Evolutionary conservation across 108 stramenopile species (phyloP).

Genomic region (Epithemia pelagica): DNA sequence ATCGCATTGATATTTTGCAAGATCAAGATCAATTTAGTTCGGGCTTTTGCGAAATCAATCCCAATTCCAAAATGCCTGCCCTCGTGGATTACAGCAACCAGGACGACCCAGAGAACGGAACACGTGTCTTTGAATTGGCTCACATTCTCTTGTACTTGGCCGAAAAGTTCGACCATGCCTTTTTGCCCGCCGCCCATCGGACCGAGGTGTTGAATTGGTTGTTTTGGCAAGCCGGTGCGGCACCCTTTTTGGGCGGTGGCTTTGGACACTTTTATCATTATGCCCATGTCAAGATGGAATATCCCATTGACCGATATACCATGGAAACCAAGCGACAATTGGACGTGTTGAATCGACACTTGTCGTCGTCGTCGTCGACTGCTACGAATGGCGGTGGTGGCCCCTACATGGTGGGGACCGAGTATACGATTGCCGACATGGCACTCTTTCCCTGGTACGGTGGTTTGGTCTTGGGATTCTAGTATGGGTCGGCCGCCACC

Average conservation of each 20-base stretch:
- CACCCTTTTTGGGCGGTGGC: constrained; percentile 70
- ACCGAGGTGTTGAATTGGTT: constrained; percentile 71
- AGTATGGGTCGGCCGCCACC: constrained; percentile 14
- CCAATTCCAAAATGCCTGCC: constrained; percentile 87
- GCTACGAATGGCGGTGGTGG: no score
- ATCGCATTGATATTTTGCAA: constrained; percentile 50
- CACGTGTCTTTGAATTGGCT: constrained; percentile 72
- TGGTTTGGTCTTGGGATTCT: constrained; percentile 23
- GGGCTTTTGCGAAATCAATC: constrained; percentile 78
- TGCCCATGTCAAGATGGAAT: constrained; percentile 63
- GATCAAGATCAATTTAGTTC: constrained; percentile 65
- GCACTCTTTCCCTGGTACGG: constrained; percentile 74
- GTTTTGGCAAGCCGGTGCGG: constrained; percentile 72
- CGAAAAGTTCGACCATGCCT: constrained; percentile 52
- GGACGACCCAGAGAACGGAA: constrained; percentile 34
- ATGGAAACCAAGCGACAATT: constrained; percentile 79
- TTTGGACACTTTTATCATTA: constrained; percentile 76
- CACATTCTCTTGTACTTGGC: constrained; percentile 74
- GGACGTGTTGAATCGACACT: constrained; percentile 68
- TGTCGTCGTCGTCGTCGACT: constrained; percentile 20
- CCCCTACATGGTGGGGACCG: constrained; percentile 67
- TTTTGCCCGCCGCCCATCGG: constrained; percentile 43
- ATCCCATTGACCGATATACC: constrained; percentile 74
- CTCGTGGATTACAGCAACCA: constrained; percentile 32
- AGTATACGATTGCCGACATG: constrained; percentile 81